These are phyloP conservation scores for Ustilago curta DNA, from an alignment of 1,284 basidiomycete species.

Conservation along the genomic window DNA sequence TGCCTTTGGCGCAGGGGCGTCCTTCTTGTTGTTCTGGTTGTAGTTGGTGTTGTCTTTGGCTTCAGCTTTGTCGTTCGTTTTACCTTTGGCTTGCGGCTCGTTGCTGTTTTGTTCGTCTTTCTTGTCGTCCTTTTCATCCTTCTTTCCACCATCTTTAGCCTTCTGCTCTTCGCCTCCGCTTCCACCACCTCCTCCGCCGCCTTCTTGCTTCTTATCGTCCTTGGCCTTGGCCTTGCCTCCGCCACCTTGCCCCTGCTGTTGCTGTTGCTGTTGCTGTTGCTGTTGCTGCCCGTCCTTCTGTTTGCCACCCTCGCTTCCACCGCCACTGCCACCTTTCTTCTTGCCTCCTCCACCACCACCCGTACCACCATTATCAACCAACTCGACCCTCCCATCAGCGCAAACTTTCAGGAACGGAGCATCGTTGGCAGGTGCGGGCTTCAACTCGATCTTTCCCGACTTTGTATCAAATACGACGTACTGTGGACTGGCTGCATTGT, in stretches of 20 bases:
- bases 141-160: not conserved
- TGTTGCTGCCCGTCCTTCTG: constrained; percentile 8
- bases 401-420: constrained; percentile 30
- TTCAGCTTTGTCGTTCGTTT: constrained; percentile 4
- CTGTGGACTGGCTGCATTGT: constrained; percentile 10
- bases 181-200: constrained; percentile 3
- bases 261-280: constrained; percentile 14
- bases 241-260: constrained; percentile 9
- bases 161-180: not conserved
- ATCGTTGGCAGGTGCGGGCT: constrained; percentile 23
- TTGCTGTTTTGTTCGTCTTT: constrained; percentile 10
- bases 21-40: constrained; percentile 21
- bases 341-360: not conserved
- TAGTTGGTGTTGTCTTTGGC: constrained; percentile 1
- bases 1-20: not conserved
- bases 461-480: constrained; percentile 39
- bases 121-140: constrained; percentile 3
- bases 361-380: constrained; percentile 14
- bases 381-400: constrained; percentile 31
- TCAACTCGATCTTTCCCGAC: constrained; percentile 32
- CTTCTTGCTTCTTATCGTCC: constrained; percentile 15
- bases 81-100: not conserved
- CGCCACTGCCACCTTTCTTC: not conserved
- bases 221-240: constrained; percentile 7
- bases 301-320: not conserved